Evolutionary conservation across 1,284 basidiomycete genomes (phyloP).

Genomic region (Spongispora temasekensis): DNA sequence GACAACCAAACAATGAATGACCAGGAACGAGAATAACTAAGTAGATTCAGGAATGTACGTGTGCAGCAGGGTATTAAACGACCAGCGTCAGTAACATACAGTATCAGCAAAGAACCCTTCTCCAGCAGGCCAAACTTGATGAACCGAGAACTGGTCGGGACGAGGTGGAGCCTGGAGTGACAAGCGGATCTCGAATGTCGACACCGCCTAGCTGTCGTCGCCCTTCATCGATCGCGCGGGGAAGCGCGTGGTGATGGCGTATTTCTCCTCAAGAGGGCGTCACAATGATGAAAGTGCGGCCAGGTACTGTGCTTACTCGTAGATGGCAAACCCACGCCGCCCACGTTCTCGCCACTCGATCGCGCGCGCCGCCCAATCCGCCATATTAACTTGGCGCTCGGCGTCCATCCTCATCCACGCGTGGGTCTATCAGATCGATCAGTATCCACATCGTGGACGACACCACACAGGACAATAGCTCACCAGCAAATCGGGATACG

Average conservation of each 20-base stretch:
- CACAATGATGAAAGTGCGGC: conserved; percentile 11
- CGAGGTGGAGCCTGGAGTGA: background rate
- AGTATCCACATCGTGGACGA: conserved; percentile 7
- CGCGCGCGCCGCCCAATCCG: conserved; percentile 73
- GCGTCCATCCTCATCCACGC: conserved; percentile 64
- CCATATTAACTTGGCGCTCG: conserved; percentile 75
- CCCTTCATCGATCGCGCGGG: conserved; percentile 26
- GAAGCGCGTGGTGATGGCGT: conserved; percentile 25
- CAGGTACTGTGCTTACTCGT: conserved; percentile 24
- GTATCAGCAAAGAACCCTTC: too few relatives aligned
- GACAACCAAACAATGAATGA: conserved; percentile 5
- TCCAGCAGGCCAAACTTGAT: too few relatives aligned
- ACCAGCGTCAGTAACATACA: conserved; percentile 27
- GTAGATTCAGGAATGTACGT: conserved; percentile 18
- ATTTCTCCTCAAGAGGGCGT: conserved; percentile 14
- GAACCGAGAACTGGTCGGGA: too few relatives aligned
- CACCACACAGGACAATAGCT: conserved; percentile 24
- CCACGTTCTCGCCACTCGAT: conserved; percentile 47
- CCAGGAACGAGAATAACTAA: conserved; percentile 11
- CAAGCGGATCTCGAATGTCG: background rate
- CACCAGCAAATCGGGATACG: conserved; percentile 82
- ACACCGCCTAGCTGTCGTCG: conserved; percentile 1
- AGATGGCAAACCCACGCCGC: conserved; percentile 21
- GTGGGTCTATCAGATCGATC: conserved; percentile 51
- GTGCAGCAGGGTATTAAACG: conserved; percentile 33